Evolutionary conservation across 2,329 filamentous ascomycete species (phyloP), one percentile per base, ranked within the genome.

Genomic region (Septoria petroselini): DNA sequence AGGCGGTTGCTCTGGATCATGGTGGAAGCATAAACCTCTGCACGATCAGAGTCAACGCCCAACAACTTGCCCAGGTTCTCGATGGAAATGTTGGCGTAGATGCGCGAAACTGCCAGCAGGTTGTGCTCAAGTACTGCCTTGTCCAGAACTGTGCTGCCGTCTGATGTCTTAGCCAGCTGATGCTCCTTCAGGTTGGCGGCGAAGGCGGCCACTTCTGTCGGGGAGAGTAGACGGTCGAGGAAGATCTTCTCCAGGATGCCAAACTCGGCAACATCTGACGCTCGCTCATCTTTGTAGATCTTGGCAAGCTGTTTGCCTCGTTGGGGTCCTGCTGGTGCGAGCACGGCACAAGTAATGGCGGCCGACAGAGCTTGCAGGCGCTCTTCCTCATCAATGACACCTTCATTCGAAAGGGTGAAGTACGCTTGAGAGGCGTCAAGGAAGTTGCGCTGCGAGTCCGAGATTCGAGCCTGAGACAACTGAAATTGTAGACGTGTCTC

Each of bases 101-200:
- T 64, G 60, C 75, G 66, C 29, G 89, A 95, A 1, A 86, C 88
- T 15, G 85, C 90, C 17, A 96, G 82, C 12, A 98, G 76, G 67
- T 98, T 98, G 73, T 98, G 93, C 72, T 98, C 93, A 14, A 96
- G 84, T 7, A 98, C 88, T 5, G 93, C 93, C 68, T 89, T 91
- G 62, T 88, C 88, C 29, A 98, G 79, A 3, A 97, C 93, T 0
- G 93, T 98, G 14, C 86, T 88, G 1, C 93, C 93, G 68, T 98
- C 93, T 0, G 88, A 80, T 0, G 89, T 96, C 55, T 82, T 84
- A 18, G 93, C 93, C 2, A 96, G 82, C 71, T 98, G 93, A 70
- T 98, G 93, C 17, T 88, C 85, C 48, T 83, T 79, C 41, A 98
- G 76, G 43, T 83, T 84, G 60, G 86, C 76, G 0, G 91, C 86